Conservation (phyloP, 179 eudicot genomes). For the Amaranthus tricolor region DNA sequence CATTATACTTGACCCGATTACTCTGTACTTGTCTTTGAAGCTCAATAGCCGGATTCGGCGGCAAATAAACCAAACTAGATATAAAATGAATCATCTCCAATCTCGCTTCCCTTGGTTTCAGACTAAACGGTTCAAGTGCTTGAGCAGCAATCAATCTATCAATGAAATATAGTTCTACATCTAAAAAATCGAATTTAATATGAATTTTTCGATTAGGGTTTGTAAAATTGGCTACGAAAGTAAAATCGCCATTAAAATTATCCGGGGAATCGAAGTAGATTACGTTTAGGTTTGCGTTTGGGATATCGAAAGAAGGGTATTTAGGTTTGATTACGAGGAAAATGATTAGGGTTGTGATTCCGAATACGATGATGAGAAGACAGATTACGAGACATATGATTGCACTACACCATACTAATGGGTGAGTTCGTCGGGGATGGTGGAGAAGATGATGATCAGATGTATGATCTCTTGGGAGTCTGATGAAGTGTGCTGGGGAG, state of each 20-base stretch:
- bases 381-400: conserved; percentile 61
- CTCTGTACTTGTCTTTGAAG: conserved; percentile 63
- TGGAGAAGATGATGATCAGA: conserved; percentile 40
- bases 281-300: conserved; percentile 53
- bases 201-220: conserved; percentile 63
- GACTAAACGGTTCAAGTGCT: conserved; percentile 48
- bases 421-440: conserved; percentile 57
- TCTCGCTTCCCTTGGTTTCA: conserved; percentile 41
- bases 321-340: conserved; percentile 54
- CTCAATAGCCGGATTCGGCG: conserved; percentile 54
- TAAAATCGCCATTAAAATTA: conserved; percentile 60
- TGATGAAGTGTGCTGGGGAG: conserved; percentile 30
- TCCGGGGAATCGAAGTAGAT: conserved; percentile 63
- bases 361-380: conserved; percentile 66
- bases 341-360: conserved; percentile 52
- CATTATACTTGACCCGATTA: conserved; percentile 51
- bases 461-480: conserved; percentile 15
- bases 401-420: conserved; percentile 72
- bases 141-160: conserved; percentile 56
- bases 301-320: conserved; percentile 59
- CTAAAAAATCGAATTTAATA: conserved; percentile 49
- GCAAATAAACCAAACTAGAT: conserved; percentile 67
- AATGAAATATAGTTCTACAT: conserved; percentile 50
- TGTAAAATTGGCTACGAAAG: conserved; percentile 69
- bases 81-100: conserved; percentile 49